phyloP scores from a whole-genome alignment of 2,329 filamentous ascomycete genomes.

The Setomelanomma holmii region DNA sequence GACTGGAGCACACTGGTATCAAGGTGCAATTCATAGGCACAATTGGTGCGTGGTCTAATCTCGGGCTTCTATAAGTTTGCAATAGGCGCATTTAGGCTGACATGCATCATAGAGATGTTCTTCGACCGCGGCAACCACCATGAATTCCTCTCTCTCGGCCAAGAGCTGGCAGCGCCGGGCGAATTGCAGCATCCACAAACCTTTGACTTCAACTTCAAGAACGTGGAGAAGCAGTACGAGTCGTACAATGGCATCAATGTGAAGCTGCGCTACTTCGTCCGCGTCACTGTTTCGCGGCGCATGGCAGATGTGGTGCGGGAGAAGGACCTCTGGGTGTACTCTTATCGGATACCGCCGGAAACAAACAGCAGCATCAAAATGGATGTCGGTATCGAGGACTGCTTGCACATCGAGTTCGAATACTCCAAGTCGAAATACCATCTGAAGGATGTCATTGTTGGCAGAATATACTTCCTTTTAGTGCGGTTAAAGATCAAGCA shows the following conservation, averaged over 20 bases:
- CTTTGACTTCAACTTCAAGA: constrained; percentile 99
- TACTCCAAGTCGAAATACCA: constrained; percentile 99
- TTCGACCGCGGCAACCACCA: constrained; percentile 99
- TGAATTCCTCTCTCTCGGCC: constrained; percentile 96
- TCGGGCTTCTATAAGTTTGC: constrained; percentile 1
- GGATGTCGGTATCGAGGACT: constrained; percentile 99
- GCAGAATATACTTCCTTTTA: constrained; percentile 96
- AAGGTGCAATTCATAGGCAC: constrained; percentile 99
- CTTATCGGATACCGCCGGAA: constrained; percentile 96
- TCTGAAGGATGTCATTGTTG: constrained; percentile 98
- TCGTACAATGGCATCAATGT: constrained; percentile 99
- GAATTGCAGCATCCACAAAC: constrained; percentile 99
- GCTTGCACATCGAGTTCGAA: constrained; percentile 98
- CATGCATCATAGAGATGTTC: constrained; percentile 82
- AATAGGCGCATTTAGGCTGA: constrained; percentile 14
- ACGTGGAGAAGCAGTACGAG: constrained; percentile 99
- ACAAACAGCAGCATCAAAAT: constrained; percentile 99
- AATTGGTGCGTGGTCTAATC: constrained; percentile 71
- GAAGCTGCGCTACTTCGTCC: constrained; percentile 96
- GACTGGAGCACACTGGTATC: constrained; percentile 96
- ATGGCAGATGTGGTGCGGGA: constrained; percentile 99
- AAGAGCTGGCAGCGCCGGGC: constrained; percentile 94
- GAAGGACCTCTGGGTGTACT: constrained; percentile 99
- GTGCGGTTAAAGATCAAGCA: constrained; percentile 99
- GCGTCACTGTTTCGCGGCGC: constrained; percentile 92